Conservation (phyloP, 768 basidiomycete species). For the Phylloporus arenicola region DNA sequence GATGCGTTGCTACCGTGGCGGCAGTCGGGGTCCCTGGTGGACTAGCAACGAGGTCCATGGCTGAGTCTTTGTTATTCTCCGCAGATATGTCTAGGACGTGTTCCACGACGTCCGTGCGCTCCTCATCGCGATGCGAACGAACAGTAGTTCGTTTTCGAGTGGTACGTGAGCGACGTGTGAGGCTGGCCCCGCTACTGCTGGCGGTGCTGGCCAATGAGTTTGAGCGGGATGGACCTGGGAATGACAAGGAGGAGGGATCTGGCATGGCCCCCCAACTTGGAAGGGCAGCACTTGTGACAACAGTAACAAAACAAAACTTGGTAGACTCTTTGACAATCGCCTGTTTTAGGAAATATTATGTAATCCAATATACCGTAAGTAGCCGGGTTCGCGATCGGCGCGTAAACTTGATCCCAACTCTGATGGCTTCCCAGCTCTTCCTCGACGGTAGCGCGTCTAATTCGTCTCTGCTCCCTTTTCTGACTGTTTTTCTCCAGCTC, state of each 20-base stretch:
- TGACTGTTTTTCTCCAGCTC: constrained; percentile 34
- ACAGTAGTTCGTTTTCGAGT: constrained; percentile 50
- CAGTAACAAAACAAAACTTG: constrained; percentile 6
- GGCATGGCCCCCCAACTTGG: constrained; percentile 27
- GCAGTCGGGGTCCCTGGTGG: constrained; percentile 9
- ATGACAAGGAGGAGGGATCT: constrained; percentile 25
- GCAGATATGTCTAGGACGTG: constrained; percentile 28
- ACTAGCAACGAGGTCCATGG: constrained; percentile 4
- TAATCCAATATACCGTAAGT: constrained; percentile 19
- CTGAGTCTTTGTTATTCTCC: constrained; percentile 13
- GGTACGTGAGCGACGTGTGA: constrained; percentile 44
- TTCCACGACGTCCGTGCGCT: constrained; percentile 9
- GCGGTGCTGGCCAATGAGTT: constrained; percentile 36
- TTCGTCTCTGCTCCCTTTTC: not conserved
- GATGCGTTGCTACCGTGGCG: constrained; percentile 7
- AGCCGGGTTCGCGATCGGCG: constrained; percentile 15
- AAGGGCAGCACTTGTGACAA: constrained; percentile 10
- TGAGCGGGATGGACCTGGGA: constrained; percentile 31
- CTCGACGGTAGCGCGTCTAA: constrained; percentile 16
- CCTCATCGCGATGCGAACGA: constrained; percentile 21
- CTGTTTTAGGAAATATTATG: constrained; percentile 24
- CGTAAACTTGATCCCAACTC: not conserved
- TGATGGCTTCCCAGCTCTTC: constrained; percentile 14
- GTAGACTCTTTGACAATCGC: constrained; percentile 3
- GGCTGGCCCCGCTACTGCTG: constrained; percentile 44